These are phyloP conservation scores for Lagenidium sp. DNA, from an alignment of 352 stramenopile species.

Conservation along the genomic window DNA sequence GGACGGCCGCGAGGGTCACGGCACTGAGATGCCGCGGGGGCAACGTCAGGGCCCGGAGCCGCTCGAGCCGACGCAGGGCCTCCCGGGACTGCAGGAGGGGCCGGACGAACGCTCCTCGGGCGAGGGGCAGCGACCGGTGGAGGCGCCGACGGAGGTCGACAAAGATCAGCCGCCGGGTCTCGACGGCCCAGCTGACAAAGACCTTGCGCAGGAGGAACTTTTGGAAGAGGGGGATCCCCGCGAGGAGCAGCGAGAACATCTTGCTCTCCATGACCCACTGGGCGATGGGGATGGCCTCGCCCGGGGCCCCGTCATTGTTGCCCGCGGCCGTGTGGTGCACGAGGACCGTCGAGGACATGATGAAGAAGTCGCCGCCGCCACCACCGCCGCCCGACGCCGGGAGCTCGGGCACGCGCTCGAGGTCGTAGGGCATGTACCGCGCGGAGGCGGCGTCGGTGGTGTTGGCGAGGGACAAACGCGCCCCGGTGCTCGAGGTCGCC, in stretches of 20 bases:
- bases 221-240: constrained; percentile 63
- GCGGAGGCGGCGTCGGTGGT: constrained; percentile 1
- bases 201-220: constrained; percentile 56
- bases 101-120: constrained; percentile 22
- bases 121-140: constrained; percentile 21
- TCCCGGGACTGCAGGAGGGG: constrained; percentile 31
- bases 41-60: constrained; percentile 28
- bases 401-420: constrained; percentile 27
- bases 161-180: constrained; percentile 30
- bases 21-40: constrained; percentile 18
- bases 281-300: constrained; percentile 47
- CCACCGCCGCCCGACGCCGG: constrained; percentile 23
- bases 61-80: constrained; percentile 28
- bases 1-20: constrained; percentile 21
- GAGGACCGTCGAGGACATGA: constrained; percentile 48
- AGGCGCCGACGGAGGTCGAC: constrained; percentile 27
- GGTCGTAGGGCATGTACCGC: constrained; percentile 53
- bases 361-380: constrained; percentile 47
- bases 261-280: constrained; percentile 72
- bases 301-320: constrained; percentile 22
- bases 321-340: constrained; percentile 45
- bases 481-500: too few relatives aligned
- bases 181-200: constrained; percentile 36
- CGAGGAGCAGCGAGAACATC: constrained; percentile 61
- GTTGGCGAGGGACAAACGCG: too few relatives aligned